Base-by-base conservation (phyloP, 2,329 filamentous ascomycete species). In the Cladophialophora chaetospira region DNA sequence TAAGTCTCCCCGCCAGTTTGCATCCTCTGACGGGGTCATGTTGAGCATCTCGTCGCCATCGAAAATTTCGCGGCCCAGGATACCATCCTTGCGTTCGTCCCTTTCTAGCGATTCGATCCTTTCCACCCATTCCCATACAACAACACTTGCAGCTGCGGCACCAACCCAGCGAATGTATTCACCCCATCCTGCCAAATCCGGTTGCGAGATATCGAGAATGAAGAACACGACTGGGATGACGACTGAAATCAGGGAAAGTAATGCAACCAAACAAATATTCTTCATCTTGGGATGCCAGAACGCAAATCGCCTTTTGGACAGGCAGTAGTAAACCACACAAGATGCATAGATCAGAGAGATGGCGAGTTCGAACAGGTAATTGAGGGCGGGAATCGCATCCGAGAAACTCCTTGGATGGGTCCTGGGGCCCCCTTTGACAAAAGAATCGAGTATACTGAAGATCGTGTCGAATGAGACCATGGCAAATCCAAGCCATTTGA, bases 101-200 rank as follows among this genome's bases (percentile, higher is more conserved):
- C 92, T 84, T 75, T 97, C 92, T 60, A 96, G 73, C 0, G 91
- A 90, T 71, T 97, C 92, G 46, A 97, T 97, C 23, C 92, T 83
- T 72, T 97, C 92, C 2, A 97, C 92, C 92, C 92, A 97, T 72
- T 97, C 92, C 92, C 92, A 97, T 2, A 97, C 92, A 19, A 96
- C 89, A n/a, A 96, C 92, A 73, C 91, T 96, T 25, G 92, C 92
- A 1, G 91, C 91, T 0, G 92, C 91, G 1, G 91, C 91, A 45
- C 92, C 92, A n/a, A 96, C 92, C 92, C 92, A 97, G 67, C 91
- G 82, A 43, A 96, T 92, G 69, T 96, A 97, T 68, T 96, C 92
- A 69, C 92, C 92, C 92, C 92, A 97, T 6, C 88, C 90, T 35
- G 89, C 89, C 60, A 96, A 87, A 60, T 90, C 86, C 23, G 90